Evolutionary conservation across 768 basidiomycete genomes (phyloP).

Genomic region (Trametes villosa): DNA sequence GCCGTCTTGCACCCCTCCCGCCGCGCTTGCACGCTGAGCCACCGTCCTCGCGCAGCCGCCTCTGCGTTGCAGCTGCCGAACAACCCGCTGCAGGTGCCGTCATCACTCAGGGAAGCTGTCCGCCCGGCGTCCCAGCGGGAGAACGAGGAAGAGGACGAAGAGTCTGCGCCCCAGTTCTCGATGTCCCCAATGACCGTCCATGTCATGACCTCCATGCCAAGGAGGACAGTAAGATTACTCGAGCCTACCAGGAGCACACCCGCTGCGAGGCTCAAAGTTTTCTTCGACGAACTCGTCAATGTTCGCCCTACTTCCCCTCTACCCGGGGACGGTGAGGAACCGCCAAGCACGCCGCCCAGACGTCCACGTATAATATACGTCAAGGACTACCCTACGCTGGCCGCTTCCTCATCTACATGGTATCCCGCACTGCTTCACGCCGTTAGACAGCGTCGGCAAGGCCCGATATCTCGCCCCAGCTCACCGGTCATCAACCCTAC

Average conservation of each 20-base stretch:
- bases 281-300: conserved; percentile 82
- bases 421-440: conserved; percentile 79
- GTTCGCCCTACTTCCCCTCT: conserved; percentile 38
- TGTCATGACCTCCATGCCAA: conserved; percentile 40
- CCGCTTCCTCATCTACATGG: conserved; percentile 74
- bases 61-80: conserved; percentile 65
- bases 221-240: conserved; percentile 20
- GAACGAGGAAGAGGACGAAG: conserved; percentile 54
- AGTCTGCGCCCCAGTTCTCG: conserved; percentile 42
- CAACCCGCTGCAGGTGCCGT: conserved; percentile 75
- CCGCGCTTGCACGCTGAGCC: neutral
- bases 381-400: conserved; percentile 79
- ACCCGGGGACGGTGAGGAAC: conserved; percentile 31
- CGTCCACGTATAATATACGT: conserved; percentile 82
- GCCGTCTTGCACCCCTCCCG: conserved; percentile 2
- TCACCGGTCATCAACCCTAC: conserved; percentile 72
- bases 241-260: conserved; percentile 36
- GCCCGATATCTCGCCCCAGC: conserved; percentile 60
- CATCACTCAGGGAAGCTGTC: conserved; percentile 33
- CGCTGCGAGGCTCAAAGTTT: conserved; percentile 56
- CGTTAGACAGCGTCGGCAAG: conserved; percentile 75
- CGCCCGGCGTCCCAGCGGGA: conserved; percentile 34
- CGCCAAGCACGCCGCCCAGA: conserved; percentile 22
- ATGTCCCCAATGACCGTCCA: conserved; percentile 54
- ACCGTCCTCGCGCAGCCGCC: conserved; percentile 53